Evolutionary conservation across 352 stramenopile genomes (phyloP).

Genomic region (Saprolegnia diclina): DNA sequence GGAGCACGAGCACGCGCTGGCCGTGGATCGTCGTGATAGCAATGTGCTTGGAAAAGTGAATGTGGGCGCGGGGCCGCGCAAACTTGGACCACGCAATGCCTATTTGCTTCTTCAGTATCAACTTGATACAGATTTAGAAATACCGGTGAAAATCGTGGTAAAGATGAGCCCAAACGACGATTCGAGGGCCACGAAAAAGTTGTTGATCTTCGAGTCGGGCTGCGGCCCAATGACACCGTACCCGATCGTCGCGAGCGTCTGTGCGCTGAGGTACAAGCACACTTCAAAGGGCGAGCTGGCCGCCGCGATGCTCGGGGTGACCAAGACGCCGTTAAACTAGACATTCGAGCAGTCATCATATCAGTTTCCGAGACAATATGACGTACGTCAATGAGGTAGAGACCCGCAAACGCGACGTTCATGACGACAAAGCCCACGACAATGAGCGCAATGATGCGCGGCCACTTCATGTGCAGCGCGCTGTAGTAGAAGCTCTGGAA

Average conservation of each 20-base stretch:
- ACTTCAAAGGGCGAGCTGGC: conserved; percentile 43
- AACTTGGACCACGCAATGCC: conserved; percentile 83
- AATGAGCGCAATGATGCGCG: conserved; percentile 65
- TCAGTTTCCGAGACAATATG: neutral
- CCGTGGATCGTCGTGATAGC: conserved; percentile 66
- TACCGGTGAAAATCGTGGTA: conserved; percentile 73
- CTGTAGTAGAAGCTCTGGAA: conserved; percentile 78
- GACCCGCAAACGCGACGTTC: conserved; percentile 52
- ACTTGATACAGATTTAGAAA: too few relatives aligned
- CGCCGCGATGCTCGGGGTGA: conserved; percentile 13
- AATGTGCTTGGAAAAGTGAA: conserved; percentile 74
- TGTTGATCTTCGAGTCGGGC: conserved; percentile 52
- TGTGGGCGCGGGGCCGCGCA: conserved; percentile 67
- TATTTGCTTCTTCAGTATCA: too few relatives aligned
- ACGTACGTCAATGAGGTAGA: conserved; percentile 41
- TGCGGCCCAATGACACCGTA: conserved; percentile 66
- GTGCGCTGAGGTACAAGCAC: conserved; percentile 76
- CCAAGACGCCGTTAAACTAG: conserved; percentile 42
- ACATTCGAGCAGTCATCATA: conserved; percentile 34
- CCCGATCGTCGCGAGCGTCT: conserved; percentile 75
- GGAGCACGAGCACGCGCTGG: conserved; percentile 70
- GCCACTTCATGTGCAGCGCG: conserved; percentile 65
- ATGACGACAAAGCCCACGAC: conserved; percentile 58
- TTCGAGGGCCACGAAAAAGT: conserved; percentile 73
- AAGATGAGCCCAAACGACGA: conserved; percentile 67